Evolutionary conservation across 306 rosid species (phyloP).

Genomic region (Cucurbita ficifolia): DNA sequence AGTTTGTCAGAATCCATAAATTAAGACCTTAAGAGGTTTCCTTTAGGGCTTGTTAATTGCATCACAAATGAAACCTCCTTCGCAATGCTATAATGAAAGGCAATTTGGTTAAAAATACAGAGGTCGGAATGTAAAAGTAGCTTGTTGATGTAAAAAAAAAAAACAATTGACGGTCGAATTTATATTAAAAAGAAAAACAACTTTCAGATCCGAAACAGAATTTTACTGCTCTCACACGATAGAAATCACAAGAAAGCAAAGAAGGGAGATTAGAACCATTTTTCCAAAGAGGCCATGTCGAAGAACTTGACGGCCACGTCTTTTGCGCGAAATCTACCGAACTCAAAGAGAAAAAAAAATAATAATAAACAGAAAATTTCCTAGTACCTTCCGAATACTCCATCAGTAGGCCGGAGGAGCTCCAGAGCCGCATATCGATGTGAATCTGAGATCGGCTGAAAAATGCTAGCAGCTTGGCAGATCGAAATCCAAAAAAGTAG

Average conservation of each 20-base stretch:
- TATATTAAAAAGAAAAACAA: background rate
- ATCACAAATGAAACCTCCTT: background rate
- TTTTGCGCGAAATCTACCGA: background rate
- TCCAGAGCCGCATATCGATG: slow-evolving; percentile 67
- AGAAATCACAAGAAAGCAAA: background rate
- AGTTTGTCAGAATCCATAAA: background rate
- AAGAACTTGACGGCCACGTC: background rate
- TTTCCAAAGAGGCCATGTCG: background rate
- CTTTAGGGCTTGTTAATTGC: background rate
- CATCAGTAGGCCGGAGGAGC: slow-evolving; percentile 38
- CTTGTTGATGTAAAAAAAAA: background rate
- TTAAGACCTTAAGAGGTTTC: background rate
- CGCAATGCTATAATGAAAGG: background rate
- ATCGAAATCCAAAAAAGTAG: slow-evolving; percentile 34
- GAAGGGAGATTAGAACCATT: background rate
- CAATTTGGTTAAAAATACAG: background rate
- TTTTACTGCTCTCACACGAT: background rate
- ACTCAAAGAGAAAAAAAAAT: background rate
- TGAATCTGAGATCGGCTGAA: slow-evolving; percentile 60
- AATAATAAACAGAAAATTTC: background rate
- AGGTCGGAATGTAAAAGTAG: background rate
- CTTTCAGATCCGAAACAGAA: background rate
- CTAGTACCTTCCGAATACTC: slow-evolving; percentile 47
- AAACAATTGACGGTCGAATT: background rate
- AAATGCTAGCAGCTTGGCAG: slow-evolving; percentile 35